Evolutionary conservation across 2,329 filamentous ascomycete species (phyloP).

Genomic region (Neonectria magnoliae): DNA sequence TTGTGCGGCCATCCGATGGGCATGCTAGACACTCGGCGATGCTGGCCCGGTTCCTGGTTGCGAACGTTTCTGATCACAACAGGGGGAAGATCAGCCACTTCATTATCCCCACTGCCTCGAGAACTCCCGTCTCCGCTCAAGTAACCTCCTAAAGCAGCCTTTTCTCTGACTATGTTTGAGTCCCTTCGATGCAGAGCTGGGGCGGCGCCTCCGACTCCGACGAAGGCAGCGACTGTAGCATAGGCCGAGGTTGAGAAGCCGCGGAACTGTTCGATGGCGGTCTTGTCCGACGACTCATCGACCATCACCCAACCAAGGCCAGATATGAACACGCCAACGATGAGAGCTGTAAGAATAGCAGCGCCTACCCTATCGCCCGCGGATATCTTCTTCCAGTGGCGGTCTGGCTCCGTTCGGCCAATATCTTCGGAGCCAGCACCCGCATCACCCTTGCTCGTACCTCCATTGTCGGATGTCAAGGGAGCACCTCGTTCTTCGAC

Average conservation of each 20-base stretch:
- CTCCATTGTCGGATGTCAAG: constrained; percentile 63
- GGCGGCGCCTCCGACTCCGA: constrained; percentile 36
- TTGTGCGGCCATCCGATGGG: constrained; percentile 52
- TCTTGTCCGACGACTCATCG: constrained; percentile 56
- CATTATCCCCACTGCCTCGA: constrained; percentile 32
- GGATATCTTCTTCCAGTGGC: constrained; percentile 49
- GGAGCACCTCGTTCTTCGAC: constrained; percentile 56
- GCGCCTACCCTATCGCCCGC: constrained; percentile 75
- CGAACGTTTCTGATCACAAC: constrained; percentile 34
- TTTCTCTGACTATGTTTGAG: constrained; percentile 35
- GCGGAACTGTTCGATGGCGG: constrained; percentile 45
- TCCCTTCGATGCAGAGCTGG: constrained; percentile 32
- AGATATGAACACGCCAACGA: constrained; percentile 64
- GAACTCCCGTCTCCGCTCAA: constrained; percentile 34
- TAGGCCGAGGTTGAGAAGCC: constrained; percentile 37
- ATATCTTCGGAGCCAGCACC: constrained; percentile 58
- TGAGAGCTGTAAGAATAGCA: constrained; percentile 68
- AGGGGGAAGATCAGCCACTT: constrained; percentile 20
- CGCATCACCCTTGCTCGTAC: constrained; percentile 63
- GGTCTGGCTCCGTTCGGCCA: constrained; percentile 48
- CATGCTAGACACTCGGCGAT: constrained; percentile 48
- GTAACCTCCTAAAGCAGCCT: constrained; percentile 24
- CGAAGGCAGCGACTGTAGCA: constrained; percentile 35
- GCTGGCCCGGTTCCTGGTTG: constrained; percentile 29
- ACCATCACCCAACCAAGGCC: constrained; percentile 61